Evolutionary conservation across 306 rosid species (phyloP).

Genomic region (Vicia villosa): DNA sequence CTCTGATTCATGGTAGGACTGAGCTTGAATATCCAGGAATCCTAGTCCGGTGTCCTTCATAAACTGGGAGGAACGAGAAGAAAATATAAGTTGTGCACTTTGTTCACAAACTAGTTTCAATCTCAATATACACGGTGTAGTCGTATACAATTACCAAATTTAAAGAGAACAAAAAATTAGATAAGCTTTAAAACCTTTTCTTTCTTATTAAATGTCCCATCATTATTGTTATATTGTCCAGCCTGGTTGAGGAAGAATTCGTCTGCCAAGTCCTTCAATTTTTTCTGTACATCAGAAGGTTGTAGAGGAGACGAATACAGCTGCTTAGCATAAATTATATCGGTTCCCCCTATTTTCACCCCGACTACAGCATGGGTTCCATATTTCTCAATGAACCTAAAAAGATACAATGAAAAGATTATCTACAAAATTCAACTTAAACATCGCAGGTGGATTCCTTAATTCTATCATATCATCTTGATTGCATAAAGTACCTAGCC

Average conservation of each 20-base stretch:
- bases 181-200: slow-evolving; percentile 46
- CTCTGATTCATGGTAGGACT: slow-evolving; percentile 54
- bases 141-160: not conserved
- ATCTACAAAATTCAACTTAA: slow-evolving; percentile 3
- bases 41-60: slow-evolving; percentile 45
- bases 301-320: slow-evolving; percentile 69
- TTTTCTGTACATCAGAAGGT: slow-evolving; percentile 66
- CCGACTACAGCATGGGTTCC: slow-evolving; percentile 86
- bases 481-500: slow-evolving; percentile 56
- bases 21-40: slow-evolving; percentile 51
- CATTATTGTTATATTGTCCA: slow-evolving; percentile 32
- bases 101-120: slow-evolving; percentile 4
- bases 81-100: slow-evolving; percentile 14
- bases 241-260: slow-evolving; percentile 46
- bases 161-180: slow-evolving; percentile 7
- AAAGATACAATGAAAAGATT: slow-evolving; percentile 26
- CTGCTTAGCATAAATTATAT: slow-evolving; percentile 71
- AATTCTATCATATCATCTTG: not conserved
- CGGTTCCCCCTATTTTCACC: slow-evolving; percentile 77
- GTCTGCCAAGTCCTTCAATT: slow-evolving; percentile 74
- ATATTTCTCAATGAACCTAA: slow-evolving; percentile 70
- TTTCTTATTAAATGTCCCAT: slow-evolving; percentile 41
- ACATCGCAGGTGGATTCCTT: not conserved
- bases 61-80: slow-evolving; percentile 40
- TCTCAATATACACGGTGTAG: not conserved